Evolutionary conservation across 2,329 filamentous ascomycete species (phyloP).

Genomic region (Pseudocercospora vitis): DNA sequence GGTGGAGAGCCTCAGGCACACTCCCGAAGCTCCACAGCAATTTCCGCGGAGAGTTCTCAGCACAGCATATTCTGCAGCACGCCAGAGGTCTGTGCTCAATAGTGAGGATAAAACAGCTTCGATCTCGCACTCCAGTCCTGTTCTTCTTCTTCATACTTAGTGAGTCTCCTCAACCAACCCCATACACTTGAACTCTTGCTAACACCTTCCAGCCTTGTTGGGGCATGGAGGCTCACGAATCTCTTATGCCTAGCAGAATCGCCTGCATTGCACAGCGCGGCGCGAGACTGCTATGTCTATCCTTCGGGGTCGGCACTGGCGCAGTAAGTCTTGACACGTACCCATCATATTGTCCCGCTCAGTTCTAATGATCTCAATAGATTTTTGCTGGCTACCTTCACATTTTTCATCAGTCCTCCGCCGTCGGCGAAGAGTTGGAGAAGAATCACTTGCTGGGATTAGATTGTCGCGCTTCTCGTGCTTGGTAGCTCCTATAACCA

Average conservation of each 20-base stretch:
- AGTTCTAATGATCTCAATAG: neutral
- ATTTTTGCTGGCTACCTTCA: slow-evolving; percentile 17
- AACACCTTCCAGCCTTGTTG: slow-evolving; percentile 5
- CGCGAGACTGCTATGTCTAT: neutral
- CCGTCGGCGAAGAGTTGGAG: neutral
- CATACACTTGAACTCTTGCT: neutral
- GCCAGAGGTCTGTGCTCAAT: neutral
- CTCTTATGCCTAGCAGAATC: neutral
- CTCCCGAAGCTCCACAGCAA: neutral
- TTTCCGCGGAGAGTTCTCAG: neutral
- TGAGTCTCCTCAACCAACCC: neutral
- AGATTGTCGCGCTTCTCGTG: too few relatives aligned
- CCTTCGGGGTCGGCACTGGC: slow-evolving; percentile 9
- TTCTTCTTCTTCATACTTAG: slow-evolving; percentile 7
- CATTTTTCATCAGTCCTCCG: slow-evolving; percentile 12
- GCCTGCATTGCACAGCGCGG: slow-evolving; percentile 17
- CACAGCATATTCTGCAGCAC: neutral
- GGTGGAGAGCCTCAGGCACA: neutral
- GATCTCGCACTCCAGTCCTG: neutral
- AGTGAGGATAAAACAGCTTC: neutral
- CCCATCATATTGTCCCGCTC: neutral
- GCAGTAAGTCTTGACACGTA: neutral
- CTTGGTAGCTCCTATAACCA: too few relatives aligned
- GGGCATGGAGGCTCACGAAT: slow-evolving; percentile 4
- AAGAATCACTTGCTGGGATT: too few relatives aligned